These are phyloP conservation scores for Monosporascus sp. DNA, from an alignment of 2,329 filamentous ascomycete species.

Conservation along the genomic window DNA sequence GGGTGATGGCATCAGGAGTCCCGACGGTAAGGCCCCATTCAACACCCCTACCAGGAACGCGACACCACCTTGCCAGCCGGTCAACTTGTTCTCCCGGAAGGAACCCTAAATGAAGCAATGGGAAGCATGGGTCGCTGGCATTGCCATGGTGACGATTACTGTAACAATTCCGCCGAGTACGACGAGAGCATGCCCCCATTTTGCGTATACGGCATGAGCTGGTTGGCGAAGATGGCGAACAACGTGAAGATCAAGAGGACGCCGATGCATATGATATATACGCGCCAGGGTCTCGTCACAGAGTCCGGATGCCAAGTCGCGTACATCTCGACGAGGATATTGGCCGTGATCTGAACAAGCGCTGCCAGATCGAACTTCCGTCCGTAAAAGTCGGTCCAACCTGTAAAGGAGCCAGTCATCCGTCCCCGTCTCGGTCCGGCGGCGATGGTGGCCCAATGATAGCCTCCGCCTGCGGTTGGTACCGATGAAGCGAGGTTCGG, in stretches of 20 bases:
- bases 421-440: slow-evolving; percentile 50
- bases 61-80: slow-evolving; percentile 52
- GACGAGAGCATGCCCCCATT: slow-evolving; percentile 49
- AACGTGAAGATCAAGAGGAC: slow-evolving; percentile 48
- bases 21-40: slow-evolving; percentile 62
- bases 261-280: slow-evolving; percentile 52
- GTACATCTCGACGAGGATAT: slow-evolving; percentile 57
- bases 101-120: slow-evolving; percentile 48
- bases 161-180: slow-evolving; percentile 45
- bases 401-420: slow-evolving; percentile 40
- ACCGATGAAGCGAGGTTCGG: slow-evolving; percentile 52
- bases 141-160: slow-evolving; percentile 45
- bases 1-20: slow-evolving; percentile 57
- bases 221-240: slow-evolving; percentile 52
- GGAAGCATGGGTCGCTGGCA: slow-evolving; percentile 47
- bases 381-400: slow-evolving; percentile 49
- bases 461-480: slow-evolving; percentile 54
- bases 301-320: slow-evolving; percentile 51
- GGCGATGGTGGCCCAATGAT: slow-evolving; percentile 56
- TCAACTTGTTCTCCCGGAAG: slow-evolving; percentile 41
- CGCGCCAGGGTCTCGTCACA: slow-evolving; percentile 47
- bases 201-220: slow-evolving; percentile 47
- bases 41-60: slow-evolving; percentile 61
- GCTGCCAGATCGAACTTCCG: slow-evolving; percentile 60
- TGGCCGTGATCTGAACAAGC: slow-evolving; percentile 52